A percentile compares a stretch with the other conserved stretches of the same genome.
These are phyloP conservation scores for Candida golubevii DNA, from an alignment of 805 yeast species.

Conservation along the genomic window DNA sequence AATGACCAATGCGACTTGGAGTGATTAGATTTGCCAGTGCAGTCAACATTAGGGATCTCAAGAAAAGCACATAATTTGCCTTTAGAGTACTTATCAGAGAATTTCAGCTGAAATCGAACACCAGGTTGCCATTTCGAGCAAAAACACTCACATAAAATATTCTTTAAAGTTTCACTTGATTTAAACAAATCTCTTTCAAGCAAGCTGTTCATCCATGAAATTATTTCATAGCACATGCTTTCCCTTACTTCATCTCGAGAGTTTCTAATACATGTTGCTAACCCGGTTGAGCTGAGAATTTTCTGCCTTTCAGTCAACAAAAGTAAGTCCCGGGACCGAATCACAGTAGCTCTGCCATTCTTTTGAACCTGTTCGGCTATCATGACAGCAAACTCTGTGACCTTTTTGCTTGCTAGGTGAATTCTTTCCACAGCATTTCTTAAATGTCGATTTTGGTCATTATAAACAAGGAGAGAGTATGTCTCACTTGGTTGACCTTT, in stretches of 20 bases:
- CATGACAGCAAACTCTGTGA: slow-evolving; percentile 65
- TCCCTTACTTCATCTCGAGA: slow-evolving; percentile 72
- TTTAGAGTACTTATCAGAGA: slow-evolving; percentile 18
- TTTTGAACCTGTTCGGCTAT: slow-evolving; percentile 58
- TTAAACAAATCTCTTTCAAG: slow-evolving; percentile 51
- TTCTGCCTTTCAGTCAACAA: slow-evolving; percentile 51
- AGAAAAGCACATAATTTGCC: slow-evolving; percentile 33
- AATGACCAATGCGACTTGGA: slow-evolving; percentile 36
- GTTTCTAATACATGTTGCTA: slow-evolving; percentile 61
- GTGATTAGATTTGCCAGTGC: slow-evolving; percentile 3
- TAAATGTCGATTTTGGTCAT: slow-evolving; percentile 74
- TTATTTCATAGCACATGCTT: slow-evolving; percentile 70
- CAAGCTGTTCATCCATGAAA: slow-evolving; percentile 61
- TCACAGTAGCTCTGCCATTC: slow-evolving; percentile 66
- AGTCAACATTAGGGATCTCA: slow-evolving; percentile 33
- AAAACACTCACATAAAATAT: slow-evolving; percentile 53
- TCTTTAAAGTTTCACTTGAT: slow-evolving; percentile 43
- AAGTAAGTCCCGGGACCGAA: slow-evolving; percentile 49
- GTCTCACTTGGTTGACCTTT: slow-evolving; percentile 38
- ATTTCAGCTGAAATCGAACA: slow-evolving; percentile 8
- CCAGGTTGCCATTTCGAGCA: slow-evolving; percentile 63
- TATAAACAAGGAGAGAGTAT: slow-evolving; percentile 61
- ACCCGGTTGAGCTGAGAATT: slow-evolving; percentile 57
- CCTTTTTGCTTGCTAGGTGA: slow-evolving; percentile 58
- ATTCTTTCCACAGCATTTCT: slow-evolving; percentile 69